A percentile compares a stretch with the other conserved stretches of the same genome.
These are phyloP conservation scores for Puccinia horiana DNA, from an alignment of 1,284 basidiomycete genomes.

Conservation along the genomic window DNA sequence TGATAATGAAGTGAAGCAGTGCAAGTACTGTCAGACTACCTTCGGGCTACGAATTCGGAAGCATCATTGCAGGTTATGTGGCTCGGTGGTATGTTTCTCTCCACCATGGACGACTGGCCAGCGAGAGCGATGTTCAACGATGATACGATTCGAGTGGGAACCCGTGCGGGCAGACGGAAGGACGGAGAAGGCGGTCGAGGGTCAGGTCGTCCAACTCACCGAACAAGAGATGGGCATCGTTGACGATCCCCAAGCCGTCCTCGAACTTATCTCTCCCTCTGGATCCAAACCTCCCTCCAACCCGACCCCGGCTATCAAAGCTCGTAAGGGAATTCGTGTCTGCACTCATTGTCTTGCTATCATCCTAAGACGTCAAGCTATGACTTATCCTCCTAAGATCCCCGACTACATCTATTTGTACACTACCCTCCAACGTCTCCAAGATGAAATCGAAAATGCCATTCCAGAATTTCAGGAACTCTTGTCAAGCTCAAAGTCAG, in stretches of 20 bases:
- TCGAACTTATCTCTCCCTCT: neutral
- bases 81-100: slow-evolving; percentile 85
- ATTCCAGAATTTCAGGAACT: slow-evolving; percentile 74
- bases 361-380: slow-evolving; percentile 54
- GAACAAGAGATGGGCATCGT: slow-evolving; percentile 17
- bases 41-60: slow-evolving; percentile 90
- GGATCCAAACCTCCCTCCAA: neutral
- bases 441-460: slow-evolving; percentile 72
- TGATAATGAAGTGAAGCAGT: slow-evolving; percentile 72
- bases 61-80: slow-evolving; percentile 94
- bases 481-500: slow-evolving; percentile 65
- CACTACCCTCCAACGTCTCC: slow-evolving; percentile 72
- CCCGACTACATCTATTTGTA: slow-evolving; percentile 58
- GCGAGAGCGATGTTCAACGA: slow-evolving; percentile 20
- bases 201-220: slow-evolving; percentile 11
- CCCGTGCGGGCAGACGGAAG: neutral
- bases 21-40: slow-evolving; percentile 63
- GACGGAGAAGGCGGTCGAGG: neutral
- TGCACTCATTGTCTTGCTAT: slow-evolving; percentile 56
- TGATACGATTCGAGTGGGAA: slow-evolving; percentile 43
- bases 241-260: neutral
- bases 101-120: slow-evolving; percentile 61
- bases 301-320: slow-evolving; percentile 53
- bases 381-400: slow-evolving; percentile 49
- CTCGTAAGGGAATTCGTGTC: slow-evolving; percentile 54